These are phyloP conservation scores for Linanthus parryae DNA, from an alignment of 148 eudicot species.

Conservation along the genomic window DNA sequence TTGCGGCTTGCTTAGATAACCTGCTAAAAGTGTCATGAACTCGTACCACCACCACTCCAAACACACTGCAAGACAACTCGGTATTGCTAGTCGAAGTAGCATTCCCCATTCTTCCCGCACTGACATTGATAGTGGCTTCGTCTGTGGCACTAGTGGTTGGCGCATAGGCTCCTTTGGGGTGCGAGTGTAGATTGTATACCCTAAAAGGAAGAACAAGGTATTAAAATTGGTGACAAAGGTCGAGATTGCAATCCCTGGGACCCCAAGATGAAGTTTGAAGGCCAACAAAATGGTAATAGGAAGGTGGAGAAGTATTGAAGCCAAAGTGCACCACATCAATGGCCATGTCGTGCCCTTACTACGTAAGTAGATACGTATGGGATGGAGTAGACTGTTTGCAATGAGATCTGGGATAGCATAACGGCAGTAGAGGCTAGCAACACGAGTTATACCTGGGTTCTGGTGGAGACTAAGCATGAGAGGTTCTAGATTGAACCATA, in stretches of 20 bases:
- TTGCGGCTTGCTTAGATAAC: slow-evolving; percentile 61
- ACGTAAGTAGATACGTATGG: slow-evolving; percentile 70
- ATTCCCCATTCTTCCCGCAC: slow-evolving; percentile 49
- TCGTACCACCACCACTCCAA: slow-evolving; percentile 98
- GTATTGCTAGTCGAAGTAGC: slow-evolving; percentile 60
- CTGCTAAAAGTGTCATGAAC: slow-evolving; percentile 77
- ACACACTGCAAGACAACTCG: slow-evolving; percentile 73
- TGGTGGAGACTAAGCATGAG: slow-evolving; percentile 63
- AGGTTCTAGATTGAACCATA: slow-evolving; percentile 72
- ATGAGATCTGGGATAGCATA: slow-evolving; percentile 73
- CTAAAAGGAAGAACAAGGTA: slow-evolving; percentile 46
- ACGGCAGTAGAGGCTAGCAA: slow-evolving; percentile 65
- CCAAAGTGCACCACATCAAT: slow-evolving; percentile 61
- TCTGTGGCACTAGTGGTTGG: slow-evolving; percentile 27
- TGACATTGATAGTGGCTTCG: slow-evolving; percentile 18
- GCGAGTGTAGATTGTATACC: slow-evolving; percentile 34
- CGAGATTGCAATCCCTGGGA: slow-evolving; percentile 63
- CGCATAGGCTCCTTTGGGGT: slow-evolving; percentile 21
- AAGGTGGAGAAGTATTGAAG: slow-evolving; percentile 48
- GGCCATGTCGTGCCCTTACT: slow-evolving; percentile 77
- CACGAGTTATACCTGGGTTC: slow-evolving; percentile 45
- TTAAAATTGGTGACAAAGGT: slow-evolving; percentile 52
- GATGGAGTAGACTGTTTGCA: slow-evolving; percentile 72
- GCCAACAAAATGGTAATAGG: slow-evolving; percentile 54
- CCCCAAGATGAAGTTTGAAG: slow-evolving; percentile 48